Conservation (phyloP, 2,329 filamentous ascomycete species). For the Aspergillus luchuensis region DNA sequence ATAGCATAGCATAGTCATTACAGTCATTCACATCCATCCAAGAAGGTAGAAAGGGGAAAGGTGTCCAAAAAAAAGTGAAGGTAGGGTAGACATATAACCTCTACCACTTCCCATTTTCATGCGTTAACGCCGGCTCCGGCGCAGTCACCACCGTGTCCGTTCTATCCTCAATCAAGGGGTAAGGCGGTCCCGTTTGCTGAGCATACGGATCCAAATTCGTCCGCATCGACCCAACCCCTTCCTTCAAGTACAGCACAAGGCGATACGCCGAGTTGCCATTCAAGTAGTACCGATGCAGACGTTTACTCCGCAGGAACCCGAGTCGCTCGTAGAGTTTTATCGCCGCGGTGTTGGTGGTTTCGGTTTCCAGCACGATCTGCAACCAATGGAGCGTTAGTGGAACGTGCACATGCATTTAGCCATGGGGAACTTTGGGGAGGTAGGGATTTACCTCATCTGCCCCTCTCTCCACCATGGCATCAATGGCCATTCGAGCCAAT, state of each 20-base stretch:
- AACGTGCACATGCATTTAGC: not conserved
- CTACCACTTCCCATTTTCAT: slow-evolving; percentile 26
- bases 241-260: slow-evolving; percentile 77
- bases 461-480: slow-evolving; percentile 79
- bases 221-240: slow-evolving; percentile 52
- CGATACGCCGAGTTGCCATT: slow-evolving; percentile 96
- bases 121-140: slow-evolving; percentile 21
- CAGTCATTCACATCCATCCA: not conserved
- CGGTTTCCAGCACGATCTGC: slow-evolving; percentile 86
- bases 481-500: slow-evolving; percentile 85
- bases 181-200: slow-evolving; percentile 13
- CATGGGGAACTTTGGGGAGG: not conserved
- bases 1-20: slow-evolving; percentile 8
- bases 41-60: too few species aligned
- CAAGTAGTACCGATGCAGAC: slow-evolving; percentile 90
- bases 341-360: slow-evolving; percentile 86
- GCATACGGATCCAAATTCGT: slow-evolving; percentile 40
- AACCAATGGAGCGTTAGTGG: not conserved
- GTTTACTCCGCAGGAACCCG: slow-evolving; percentile 89
- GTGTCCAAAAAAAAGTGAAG: too few species aligned
- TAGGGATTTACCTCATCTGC: slow-evolving; percentile 70
- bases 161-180: slow-evolving; percentile 6
- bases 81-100: too few species aligned
- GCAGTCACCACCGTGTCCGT: not conserved
- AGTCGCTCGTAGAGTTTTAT: slow-evolving; percentile 91